Evolutionary conservation across 176 grass and related monocot genomes (phyloP).

Genomic region (Aegilops umbellulata): DNA sequence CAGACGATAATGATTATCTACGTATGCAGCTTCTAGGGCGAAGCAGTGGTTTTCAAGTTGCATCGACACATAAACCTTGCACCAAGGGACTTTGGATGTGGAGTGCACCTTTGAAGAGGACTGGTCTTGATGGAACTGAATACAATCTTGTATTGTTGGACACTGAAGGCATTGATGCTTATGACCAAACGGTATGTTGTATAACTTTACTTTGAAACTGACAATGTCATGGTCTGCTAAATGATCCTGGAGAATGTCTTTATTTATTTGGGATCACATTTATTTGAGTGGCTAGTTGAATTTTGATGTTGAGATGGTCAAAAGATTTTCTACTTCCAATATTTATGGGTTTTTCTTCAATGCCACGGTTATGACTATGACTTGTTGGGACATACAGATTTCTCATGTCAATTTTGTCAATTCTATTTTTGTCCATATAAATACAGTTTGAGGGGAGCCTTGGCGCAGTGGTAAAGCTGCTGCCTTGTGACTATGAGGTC

Average conservation of each 20-base stretch:
- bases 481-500: too few relatives aligned
- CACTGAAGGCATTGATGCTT: conserved; percentile 98
- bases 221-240: background rate
- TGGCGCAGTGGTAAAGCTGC: too few relatives aligned
- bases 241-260: background rate
- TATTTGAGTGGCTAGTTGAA: background rate
- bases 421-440: background rate
- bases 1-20: background rate
- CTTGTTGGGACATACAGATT: background rate
- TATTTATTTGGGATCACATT: background rate
- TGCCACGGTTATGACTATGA: background rate
- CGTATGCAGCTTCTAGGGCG: conserved; percentile 70
- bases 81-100: conserved; percentile 99
- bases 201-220: background rate
- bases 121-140: conserved; percentile 84
- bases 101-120: conserved; percentile 86
- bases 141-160: conserved; percentile 91
- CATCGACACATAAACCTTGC: conserved; percentile 88
- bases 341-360: background rate
- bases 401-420: background rate
- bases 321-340: background rate
- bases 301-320: background rate
- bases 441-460: too few relatives aligned
- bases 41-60: conserved; percentile 95
- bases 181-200: conserved; percentile 86